Evolutionary conservation across 2,329 filamentous ascomycete genomes (phyloP), one percentile per base, ranked within the genome.

Genomic region (Verticillium dahliae): DNA sequence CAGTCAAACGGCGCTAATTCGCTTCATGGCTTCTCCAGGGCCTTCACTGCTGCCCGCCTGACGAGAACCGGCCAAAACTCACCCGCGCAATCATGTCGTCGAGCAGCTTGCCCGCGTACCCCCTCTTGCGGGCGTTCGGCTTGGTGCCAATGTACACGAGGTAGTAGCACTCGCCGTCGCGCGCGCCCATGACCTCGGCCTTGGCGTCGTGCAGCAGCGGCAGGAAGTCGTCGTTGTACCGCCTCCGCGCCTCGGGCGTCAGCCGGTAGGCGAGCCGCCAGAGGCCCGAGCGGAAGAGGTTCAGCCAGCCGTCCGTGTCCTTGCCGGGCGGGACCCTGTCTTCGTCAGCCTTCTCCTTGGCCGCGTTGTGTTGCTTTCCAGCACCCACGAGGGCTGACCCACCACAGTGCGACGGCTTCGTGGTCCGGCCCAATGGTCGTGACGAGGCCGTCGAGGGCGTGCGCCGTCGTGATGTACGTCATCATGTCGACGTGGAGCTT

Each of bases 111-210:
- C 81, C 81, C 15, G 86, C 90, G 73, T 91, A 91, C 11, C 91
- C 91, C 67, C 87, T 87, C 57, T 90, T 85, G 63, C 89, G 85
- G 4, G 87, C 85, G 64, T 80, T 81, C 38, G 89, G 86, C 73
- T 87, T 89, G 58, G 90, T 92, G 65, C 91, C 91, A 64, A 96
- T 80, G 74, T 94, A 95, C 57, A 92, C 90, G 60, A 96, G 85
- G 73, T 95, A 95, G 82, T 90, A 95, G 70, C 84, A 87, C 63
- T 89, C 80, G 67, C 80, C 73, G 71, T 91, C 88, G 58, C 86
- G 82, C 45, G 83, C 79, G 27, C 88, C 88, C 73, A 95, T 83
- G 64, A 90, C 81, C 64, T 85, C 80, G 63, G 81, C 77, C 78
- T 93, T 93, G 69, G 88, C 88, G 67, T 87, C 78, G 75, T 91